phyloP scores from a whole-genome alignment of 768 basidiomycete species.

The Collybiopsis luxurians region DNA sequence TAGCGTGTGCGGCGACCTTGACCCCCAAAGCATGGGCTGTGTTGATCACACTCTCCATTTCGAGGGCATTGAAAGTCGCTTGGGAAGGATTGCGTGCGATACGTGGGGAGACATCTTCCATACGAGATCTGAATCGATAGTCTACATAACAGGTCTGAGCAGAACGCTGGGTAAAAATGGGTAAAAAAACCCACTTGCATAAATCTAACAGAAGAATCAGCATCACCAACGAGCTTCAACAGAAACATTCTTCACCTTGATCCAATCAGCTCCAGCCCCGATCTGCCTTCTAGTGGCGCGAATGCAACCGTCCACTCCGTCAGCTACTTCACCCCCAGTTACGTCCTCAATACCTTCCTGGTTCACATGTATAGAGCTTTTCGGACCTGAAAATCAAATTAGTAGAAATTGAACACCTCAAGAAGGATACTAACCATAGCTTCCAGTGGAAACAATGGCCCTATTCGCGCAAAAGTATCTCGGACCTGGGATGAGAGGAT shows the following conservation, averaged over 20 bases:
- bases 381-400: constrained; percentile 42
- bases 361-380: constrained; percentile 40
- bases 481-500: constrained; percentile 56
- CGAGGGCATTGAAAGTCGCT: constrained; percentile 41
- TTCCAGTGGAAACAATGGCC: constrained; percentile 59
- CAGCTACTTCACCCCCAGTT: constrained; percentile 55
- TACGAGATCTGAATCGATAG: constrained; percentile 49
- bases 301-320: constrained; percentile 54
- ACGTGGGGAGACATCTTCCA: constrained; percentile 36
- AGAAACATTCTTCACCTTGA: constrained; percentile 42
- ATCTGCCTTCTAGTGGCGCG: constrained; percentile 58
- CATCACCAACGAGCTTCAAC: not conserved
- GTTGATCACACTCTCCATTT: constrained; percentile 46
- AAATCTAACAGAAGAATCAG: constrained; percentile 34
- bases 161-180: constrained; percentile 13
- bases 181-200: constrained; percentile 38
- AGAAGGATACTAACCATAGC: constrained; percentile 43
- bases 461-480: constrained; percentile 59
- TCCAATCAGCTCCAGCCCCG: constrained; percentile 66
- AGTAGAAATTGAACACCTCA: constrained; percentile 7
- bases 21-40: constrained; percentile 50
- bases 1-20: constrained; percentile 58
- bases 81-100: constrained; percentile 29
- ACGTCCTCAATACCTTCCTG: constrained; percentile 54
- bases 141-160: constrained; percentile 43